Percentiles rank a stretch among this genome's conserved stretches.
Conservation (phyloP, 306 rosid genomes). For the Trifolium repens region DNA sequence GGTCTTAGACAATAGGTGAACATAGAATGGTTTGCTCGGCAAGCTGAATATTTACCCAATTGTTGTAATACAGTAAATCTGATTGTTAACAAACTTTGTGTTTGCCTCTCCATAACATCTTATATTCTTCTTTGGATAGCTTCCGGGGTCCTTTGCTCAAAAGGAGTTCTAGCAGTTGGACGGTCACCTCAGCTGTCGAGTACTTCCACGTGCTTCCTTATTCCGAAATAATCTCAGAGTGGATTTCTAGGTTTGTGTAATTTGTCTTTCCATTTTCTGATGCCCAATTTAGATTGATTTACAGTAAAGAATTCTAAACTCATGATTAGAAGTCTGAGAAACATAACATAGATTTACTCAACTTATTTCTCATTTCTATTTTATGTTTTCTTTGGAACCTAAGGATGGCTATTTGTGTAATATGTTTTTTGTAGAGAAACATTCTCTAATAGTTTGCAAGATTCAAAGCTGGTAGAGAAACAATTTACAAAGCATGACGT, state of each 20-base stretch:
- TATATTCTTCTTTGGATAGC: constrained; percentile 49
- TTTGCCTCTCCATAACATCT: constrained; percentile 32
- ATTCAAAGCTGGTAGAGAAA: constrained; percentile 43
- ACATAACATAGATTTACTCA: constrained; percentile 6
- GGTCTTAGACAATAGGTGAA: constrained; percentile 12
- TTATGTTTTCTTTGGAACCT: constrained; percentile 27
- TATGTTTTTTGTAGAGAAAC: constrained; percentile 49
- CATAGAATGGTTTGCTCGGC: background rate
- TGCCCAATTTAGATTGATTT: constrained; percentile 14
- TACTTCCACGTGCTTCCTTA: constrained; percentile 83
- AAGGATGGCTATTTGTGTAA: constrained; percentile 10
- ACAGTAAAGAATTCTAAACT: constrained; percentile 19
- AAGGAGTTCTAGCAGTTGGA: constrained; percentile 59
- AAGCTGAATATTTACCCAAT: constrained; percentile 13
- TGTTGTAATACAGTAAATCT: constrained; percentile 18
- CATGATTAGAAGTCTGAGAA: constrained; percentile 21
- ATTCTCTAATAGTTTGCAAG: constrained; percentile 47
- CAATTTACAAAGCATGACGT: constrained; percentile 23
- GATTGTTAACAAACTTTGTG: constrained; percentile 14
- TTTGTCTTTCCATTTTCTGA: constrained; percentile 24
- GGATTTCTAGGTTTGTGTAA: constrained; percentile 63
- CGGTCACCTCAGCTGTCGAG: constrained; percentile 60
- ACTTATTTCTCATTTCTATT: constrained; percentile 24
- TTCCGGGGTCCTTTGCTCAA: constrained; percentile 69
- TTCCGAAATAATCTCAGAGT: constrained; percentile 58